These are phyloP conservation scores for Penicillium vulpinum DNA, from an alignment of 2,329 filamentous ascomycete species.

Conservation along the genomic window DNA sequence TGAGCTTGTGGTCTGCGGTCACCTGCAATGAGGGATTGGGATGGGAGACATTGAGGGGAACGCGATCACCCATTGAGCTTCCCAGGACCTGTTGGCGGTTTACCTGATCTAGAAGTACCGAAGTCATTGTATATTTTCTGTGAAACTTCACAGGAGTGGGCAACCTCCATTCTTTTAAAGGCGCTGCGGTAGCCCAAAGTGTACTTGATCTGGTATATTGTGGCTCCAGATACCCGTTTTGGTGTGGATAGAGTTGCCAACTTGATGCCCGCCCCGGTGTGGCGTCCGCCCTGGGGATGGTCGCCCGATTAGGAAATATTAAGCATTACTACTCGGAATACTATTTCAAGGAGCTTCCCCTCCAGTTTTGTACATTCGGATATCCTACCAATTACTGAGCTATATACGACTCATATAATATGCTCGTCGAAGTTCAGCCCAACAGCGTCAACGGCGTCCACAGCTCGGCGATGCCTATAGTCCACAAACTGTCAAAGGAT, in stretches of 20 bases:
- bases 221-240: conserved; percentile 1
- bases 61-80: conserved; percentile 4
- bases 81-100: conserved; percentile 3
- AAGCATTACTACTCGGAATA: conserved; percentile 4
- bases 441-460: conserved; percentile 3
- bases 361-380: background rate
- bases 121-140: conserved; percentile 12
- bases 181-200: background rate
- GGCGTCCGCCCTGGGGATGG: background rate
- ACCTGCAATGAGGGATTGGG: conserved; percentile 60
- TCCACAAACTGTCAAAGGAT: conserved; percentile 26
- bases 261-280: background rate
- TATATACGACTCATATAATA: conserved; percentile 15
- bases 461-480: conserved; percentile 18
- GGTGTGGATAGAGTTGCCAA: background rate
- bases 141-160: background rate
- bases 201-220: background rate
- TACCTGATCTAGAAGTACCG: conserved; percentile 14
- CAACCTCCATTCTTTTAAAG: background rate
- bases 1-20: conserved; percentile 61
- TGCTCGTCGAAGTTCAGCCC: conserved; percentile 11
- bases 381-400: background rate
- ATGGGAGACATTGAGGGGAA: conserved; percentile 15
- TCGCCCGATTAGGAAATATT: conserved; percentile 8
- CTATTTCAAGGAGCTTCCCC: background rate